These are phyloP conservation scores for Coemansia umbellata DNA, from an alignment of 192 early-diverging fungal species.

Conservation along the genomic window DNA sequence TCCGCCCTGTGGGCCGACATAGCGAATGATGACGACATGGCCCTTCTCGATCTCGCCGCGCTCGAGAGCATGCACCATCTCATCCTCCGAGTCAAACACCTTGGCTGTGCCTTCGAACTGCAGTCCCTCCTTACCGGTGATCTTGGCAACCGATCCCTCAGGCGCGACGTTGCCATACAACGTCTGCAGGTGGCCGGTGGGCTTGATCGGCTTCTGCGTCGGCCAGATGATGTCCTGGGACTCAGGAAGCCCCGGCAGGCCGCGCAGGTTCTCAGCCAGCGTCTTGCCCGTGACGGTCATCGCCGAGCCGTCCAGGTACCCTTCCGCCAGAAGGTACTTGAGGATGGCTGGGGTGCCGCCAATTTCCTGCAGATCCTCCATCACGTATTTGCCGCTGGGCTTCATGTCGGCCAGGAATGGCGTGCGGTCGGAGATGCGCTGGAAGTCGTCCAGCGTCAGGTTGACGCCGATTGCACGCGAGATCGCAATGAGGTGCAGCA, in stretches of 20 bases:
- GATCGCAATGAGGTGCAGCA: constrained; percentile 90
- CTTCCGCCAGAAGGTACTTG: constrained; percentile 88
- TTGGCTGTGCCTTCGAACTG: constrained; percentile 82
- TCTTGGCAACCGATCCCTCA: constrained; percentile 96
- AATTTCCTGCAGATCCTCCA: constrained; percentile 91
- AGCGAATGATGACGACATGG: constrained; percentile 89
- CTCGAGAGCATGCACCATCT: constrained; percentile 88
- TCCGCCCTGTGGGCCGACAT: constrained; percentile 97
- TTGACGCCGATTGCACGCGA: constrained; percentile 78
- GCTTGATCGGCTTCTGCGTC: constrained; percentile 84
- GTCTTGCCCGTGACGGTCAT: constrained; percentile 99
- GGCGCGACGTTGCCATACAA: constrained; percentile 93
- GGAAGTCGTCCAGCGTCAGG: constrained; percentile 94
- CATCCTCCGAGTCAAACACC: constrained; percentile 90
- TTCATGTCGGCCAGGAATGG: constrained; percentile 98
- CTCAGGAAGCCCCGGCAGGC: constrained; percentile 64
- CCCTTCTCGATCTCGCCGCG: constrained; percentile 86
- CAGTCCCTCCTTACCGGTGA: constrained; percentile 99
- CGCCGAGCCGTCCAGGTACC: constrained; percentile 78
- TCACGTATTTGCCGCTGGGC: constrained; percentile 97
- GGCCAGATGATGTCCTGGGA: constrained; percentile 87
- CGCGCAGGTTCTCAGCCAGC: constrained; percentile 84
- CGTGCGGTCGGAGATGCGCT: constrained; percentile 78
- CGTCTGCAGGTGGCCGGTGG: constrained; percentile 92
- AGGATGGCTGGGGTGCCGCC: constrained; percentile 95